Evolutionary conservation across 1,284 basidiomycete genomes (phyloP).

Genomic region (Cyathus olla): DNA sequence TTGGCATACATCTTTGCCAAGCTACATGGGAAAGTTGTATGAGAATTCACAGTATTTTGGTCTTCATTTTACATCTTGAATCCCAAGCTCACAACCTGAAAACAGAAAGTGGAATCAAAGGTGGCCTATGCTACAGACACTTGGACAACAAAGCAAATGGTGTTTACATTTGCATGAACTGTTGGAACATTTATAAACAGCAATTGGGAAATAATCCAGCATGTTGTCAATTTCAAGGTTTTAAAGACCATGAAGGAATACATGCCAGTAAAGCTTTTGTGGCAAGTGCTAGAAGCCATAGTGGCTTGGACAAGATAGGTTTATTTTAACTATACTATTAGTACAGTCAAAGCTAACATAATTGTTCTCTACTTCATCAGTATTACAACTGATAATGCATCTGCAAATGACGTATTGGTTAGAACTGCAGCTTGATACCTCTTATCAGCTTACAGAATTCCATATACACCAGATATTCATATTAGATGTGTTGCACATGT

Average conservation of each 20-base stretch:
- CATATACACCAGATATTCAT: slow-evolving; percentile 19
- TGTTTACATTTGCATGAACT: slow-evolving; percentile 24
- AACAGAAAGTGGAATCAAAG: slow-evolving; percentile 15
- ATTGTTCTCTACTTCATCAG: slow-evolving; percentile 28
- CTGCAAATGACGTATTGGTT: slow-evolving; percentile 37
- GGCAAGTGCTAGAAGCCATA: no score
- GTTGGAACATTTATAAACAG: slow-evolving; percentile 22
- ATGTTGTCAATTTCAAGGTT: slow-evolving; percentile 17
- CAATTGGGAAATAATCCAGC: slow-evolving; percentile 26
- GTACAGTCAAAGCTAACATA: no score
- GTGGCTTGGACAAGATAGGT: no score
- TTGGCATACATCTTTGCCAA: no score
- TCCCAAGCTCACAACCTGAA: no score
- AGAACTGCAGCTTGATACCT: slow-evolving; percentile 18
- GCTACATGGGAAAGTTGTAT: no score
- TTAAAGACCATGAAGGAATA: slow-evolving; percentile 11
- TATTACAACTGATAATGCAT: slow-evolving; percentile 41
- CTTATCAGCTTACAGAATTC: slow-evolving; percentile 22
- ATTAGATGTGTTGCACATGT: slow-evolving; percentile 44
- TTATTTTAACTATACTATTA: no score
- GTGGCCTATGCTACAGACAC: slow-evolving; percentile 12
- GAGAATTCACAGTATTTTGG: no score
- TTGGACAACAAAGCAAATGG: slow-evolving; percentile 28
- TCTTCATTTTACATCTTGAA: no score
- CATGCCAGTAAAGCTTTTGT: no score